A percentile compares a stretch with the other conserved stretches of the same genome.
Conservation (phyloP, 2,329 filamentous ascomycete genomes). For the Graphium sp. region DNA sequence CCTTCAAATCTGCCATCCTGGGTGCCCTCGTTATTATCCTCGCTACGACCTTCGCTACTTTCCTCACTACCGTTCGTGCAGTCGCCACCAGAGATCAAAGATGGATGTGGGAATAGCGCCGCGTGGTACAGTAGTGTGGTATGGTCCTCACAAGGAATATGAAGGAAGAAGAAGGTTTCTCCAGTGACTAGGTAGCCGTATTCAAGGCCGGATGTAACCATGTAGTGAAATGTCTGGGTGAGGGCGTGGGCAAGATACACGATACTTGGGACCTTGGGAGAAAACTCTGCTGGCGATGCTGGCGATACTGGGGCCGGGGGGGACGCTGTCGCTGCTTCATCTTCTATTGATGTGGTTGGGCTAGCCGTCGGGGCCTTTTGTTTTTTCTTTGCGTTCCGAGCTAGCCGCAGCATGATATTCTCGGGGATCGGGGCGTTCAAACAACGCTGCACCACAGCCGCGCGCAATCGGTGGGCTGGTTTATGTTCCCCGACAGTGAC, state of each 20-base stretch:
- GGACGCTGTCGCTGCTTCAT: background rate
- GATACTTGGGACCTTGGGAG: background rate
- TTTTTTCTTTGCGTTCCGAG: background rate
- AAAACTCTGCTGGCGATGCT: background rate
- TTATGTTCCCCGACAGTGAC: background rate
- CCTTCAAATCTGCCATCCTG: too few species aligned
- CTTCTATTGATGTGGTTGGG: background rate
- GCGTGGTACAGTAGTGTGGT: too few species aligned
- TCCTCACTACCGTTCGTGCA: too few species aligned
- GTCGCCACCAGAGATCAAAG: too few species aligned
- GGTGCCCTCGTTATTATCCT: too few species aligned
- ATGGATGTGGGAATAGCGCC: too few species aligned
- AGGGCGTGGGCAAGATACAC: background rate
- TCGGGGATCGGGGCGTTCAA: background rate
- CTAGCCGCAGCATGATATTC: background rate
- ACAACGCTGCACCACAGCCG: background rate
- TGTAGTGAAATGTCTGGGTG: slow-evolving; percentile 1
- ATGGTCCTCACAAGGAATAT: background rate
- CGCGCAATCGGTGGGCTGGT: background rate
- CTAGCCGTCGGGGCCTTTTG: too few species aligned
- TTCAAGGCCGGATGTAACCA: background rate
- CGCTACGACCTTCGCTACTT: too few species aligned
- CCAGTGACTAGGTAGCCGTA: slow-evolving; percentile 1
- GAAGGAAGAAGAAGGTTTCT: background rate
- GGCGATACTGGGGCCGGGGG: background rate